Evolutionary conservation across 768 basidiomycete genomes (phyloP).

Genomic region (Lactarius sanguifluus): DNA sequence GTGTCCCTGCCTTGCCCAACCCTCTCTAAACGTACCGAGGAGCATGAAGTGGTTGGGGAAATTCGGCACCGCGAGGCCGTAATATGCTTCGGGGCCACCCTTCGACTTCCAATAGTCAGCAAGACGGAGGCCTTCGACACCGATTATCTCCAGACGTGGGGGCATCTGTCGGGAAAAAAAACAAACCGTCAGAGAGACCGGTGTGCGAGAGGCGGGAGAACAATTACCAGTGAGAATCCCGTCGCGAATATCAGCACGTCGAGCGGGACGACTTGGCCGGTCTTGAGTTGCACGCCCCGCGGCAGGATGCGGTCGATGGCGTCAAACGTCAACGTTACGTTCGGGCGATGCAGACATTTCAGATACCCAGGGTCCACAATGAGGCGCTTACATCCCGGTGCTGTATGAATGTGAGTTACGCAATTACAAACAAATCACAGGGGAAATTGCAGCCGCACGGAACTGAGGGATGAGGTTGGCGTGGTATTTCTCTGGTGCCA

Average conservation of each 20-base stretch:
- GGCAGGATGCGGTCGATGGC: constrained; percentile 48
- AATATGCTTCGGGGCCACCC: constrained; percentile 52
- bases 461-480: constrained; percentile 49
- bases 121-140: constrained; percentile 44
- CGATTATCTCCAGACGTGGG: constrained; percentile 36
- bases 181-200: constrained; percentile 1
- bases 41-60: constrained; percentile 30
- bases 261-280: constrained; percentile 48
- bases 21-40: constrained; percentile 19
- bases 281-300: constrained; percentile 50
- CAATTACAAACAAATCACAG: not conserved
- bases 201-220: constrained; percentile 6
- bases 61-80: constrained; percentile 38
- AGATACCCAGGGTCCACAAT: constrained; percentile 62
- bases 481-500: constrained; percentile 40
- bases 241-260: constrained; percentile 62
- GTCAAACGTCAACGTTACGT: constrained; percentile 53
- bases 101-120: constrained; percentile 48
- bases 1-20: not conserved
- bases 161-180: constrained; percentile 19
- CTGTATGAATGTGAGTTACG: constrained; percentile 32
- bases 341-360: constrained; percentile 49
- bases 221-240: constrained; percentile 47
- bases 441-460: constrained; percentile 38
- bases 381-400: constrained; percentile 63